Evolutionary conservation across 176 grass and related monocot species (phyloP).

Genomic region (Saccharum officinarum): DNA sequence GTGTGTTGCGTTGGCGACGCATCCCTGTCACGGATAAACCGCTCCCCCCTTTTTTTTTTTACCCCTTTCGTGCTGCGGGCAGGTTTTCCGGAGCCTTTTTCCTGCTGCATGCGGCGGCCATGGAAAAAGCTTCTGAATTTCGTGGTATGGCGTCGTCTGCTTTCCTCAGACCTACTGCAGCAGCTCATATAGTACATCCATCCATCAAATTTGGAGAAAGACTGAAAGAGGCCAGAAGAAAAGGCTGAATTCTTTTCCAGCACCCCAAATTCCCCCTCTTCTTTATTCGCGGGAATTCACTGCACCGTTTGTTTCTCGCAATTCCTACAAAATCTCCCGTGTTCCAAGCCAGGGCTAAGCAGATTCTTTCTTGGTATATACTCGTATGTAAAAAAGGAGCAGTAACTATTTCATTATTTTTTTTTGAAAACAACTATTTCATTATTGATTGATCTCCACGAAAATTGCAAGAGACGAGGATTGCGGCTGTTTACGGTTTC

Average conservation of each 20-base stretch:
- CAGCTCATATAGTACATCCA: neutral
- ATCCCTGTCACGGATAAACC: neutral
- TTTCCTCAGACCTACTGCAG: neutral
- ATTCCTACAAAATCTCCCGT: too few species aligned
- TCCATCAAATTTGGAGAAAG: neutral
- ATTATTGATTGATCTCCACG: neutral
- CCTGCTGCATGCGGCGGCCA: neutral
- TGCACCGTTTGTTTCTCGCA: too few species aligned
- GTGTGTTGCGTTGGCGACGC: too few species aligned
- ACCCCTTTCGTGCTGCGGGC: conserved; percentile 31
- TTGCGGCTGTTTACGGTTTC: neutral
- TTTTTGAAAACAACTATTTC: too few species aligned
- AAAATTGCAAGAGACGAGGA: neutral
- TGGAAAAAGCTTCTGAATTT: neutral
- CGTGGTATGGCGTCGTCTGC: neutral
- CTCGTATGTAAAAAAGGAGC: neutral
- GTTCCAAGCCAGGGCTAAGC: too few species aligned
- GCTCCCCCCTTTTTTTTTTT: neutral
- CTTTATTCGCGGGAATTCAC: neutral
- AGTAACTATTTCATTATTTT: too few species aligned
- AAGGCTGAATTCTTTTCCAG: neutral
- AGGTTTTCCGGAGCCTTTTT: conserved; percentile 28
- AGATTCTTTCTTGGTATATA: too few species aligned
- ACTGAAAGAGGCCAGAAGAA: too few species aligned
- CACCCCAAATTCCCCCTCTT: too few species aligned